phyloP scores from a whole-genome alignment of 805 yeast genomes.

The Ogataea neopini region DNA sequence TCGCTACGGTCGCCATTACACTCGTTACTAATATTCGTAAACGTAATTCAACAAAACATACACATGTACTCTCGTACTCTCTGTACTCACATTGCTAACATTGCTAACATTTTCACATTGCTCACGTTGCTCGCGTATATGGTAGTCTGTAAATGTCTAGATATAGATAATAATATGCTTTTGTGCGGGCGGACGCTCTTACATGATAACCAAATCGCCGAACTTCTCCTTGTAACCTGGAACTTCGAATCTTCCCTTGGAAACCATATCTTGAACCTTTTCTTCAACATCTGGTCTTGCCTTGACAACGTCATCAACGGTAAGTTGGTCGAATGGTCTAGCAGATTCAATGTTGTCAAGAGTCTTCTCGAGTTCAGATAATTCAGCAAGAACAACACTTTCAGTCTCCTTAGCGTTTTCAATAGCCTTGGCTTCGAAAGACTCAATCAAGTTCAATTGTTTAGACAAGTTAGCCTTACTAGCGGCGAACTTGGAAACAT shows the following conservation, averaged over 20 bases:
- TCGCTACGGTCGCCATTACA: too few species aligned
- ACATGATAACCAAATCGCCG: slow-evolving; percentile 95
- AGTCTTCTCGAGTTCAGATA: slow-evolving; percentile 82
- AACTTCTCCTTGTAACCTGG: slow-evolving; percentile 99
- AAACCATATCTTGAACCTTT: slow-evolving; percentile 91
- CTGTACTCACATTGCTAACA: neutral
- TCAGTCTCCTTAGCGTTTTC: slow-evolving; percentile 96
- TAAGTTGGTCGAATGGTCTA: slow-evolving; percentile 96
- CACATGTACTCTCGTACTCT: too few species aligned
- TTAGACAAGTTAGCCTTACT: slow-evolving; percentile 82
- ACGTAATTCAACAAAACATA: slow-evolving; percentile 10
- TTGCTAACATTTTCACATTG: too few species aligned
- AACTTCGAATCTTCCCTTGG: slow-evolving; percentile 96
- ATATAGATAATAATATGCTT: slow-evolving; percentile 5
- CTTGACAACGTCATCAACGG: slow-evolving; percentile 89
- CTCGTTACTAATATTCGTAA: slow-evolving; percentile 7
- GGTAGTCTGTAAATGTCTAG: slow-evolving; percentile 4
- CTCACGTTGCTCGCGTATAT: slow-evolving; percentile 3
- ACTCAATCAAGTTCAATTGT: slow-evolving; percentile 87
- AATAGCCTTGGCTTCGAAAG: slow-evolving; percentile 92
- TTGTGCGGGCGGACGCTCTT: slow-evolving; percentile 24
- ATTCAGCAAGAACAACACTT: slow-evolving; percentile 81
- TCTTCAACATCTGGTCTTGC: slow-evolving; percentile 98
- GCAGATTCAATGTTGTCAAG: slow-evolving; percentile 93
- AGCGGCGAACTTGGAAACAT: slow-evolving; percentile 76